Evolutionary conservation across 257 asterid genomes (phyloP).

Genomic region (Forsythia suspensa): DNA sequence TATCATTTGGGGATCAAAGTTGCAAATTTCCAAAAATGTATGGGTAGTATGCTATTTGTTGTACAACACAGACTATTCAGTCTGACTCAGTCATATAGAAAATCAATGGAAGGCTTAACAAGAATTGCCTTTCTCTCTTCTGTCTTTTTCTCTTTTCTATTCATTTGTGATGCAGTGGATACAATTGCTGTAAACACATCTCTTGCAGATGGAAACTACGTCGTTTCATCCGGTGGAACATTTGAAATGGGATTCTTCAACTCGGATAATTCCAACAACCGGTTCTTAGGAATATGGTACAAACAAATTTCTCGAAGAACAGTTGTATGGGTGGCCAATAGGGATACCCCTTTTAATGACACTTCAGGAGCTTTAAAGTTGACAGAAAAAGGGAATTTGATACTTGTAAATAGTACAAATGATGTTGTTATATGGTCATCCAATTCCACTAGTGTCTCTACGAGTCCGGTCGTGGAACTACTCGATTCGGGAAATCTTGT

Average conservation of each 20-base stretch:
- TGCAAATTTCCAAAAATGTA: neutral
- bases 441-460: neutral
- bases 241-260: constrained; percentile 32
- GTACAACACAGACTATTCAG: neutral
- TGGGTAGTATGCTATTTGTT: neutral
- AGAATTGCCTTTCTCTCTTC: constrained; percentile 10
- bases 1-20: neutral
- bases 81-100: neutral
- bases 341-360: constrained; percentile 14
- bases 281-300: constrained; percentile 22
- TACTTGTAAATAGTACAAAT: neutral
- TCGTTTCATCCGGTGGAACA: constrained; percentile 24
- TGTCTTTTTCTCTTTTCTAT: neutral
- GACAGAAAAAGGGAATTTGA: constrained; percentile 11
- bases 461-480: neutral
- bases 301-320: constrained; percentile 9
- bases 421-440: constrained; percentile 16
- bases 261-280: constrained; percentile 12
- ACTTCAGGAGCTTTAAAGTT: constrained; percentile 16
- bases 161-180: constrained; percentile 2
- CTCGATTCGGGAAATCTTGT: neutral
- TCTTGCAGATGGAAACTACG: constrained; percentile 17
- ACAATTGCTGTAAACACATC: neutral
- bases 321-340: constrained; percentile 23
- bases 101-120: neutral